Evolutionary conservation across 1,284 basidiomycete species (phyloP).

Genomic region (Schizophyllum amplum): DNA sequence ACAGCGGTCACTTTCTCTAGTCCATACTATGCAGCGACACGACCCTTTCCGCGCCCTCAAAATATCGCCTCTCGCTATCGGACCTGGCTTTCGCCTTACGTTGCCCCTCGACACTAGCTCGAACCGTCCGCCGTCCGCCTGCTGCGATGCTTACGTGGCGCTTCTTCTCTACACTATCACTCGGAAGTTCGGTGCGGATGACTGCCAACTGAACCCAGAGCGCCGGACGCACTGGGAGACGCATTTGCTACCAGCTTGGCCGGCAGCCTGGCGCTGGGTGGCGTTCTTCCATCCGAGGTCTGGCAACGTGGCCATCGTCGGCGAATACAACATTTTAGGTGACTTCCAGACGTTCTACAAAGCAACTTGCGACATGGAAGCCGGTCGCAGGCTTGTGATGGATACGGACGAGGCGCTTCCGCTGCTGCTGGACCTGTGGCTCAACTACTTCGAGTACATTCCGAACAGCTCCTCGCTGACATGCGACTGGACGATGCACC

Average conservation of each 20-base stretch:
- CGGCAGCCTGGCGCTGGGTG: background rate
- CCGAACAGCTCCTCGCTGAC: background rate
- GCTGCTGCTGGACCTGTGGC: background rate
- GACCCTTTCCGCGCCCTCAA: background rate
- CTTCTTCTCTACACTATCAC: background rate
- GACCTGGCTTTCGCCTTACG: too few species aligned
- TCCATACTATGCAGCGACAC: too few species aligned
- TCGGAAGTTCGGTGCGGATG: background rate
- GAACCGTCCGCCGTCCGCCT: background rate
- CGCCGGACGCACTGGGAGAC: background rate
- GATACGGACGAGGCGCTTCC: background rate
- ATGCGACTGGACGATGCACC: background rate
- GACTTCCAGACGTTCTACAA: background rate
- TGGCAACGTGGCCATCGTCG: background rate
- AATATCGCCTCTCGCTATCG: background rate
- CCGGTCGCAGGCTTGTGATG: background rate
- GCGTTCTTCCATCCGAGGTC: background rate
- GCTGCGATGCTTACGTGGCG: background rate
- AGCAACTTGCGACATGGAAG: background rate
- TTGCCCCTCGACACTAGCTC: background rate
- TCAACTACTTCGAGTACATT: background rate
- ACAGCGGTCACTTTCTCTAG: too few species aligned
- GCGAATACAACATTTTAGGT: background rate
- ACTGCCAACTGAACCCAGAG: background rate
- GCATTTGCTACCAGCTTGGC: background rate